Evolutionary conservation across 1,284 basidiomycete genomes (phyloP).

Genomic region (Pholiota adiposa): DNA sequence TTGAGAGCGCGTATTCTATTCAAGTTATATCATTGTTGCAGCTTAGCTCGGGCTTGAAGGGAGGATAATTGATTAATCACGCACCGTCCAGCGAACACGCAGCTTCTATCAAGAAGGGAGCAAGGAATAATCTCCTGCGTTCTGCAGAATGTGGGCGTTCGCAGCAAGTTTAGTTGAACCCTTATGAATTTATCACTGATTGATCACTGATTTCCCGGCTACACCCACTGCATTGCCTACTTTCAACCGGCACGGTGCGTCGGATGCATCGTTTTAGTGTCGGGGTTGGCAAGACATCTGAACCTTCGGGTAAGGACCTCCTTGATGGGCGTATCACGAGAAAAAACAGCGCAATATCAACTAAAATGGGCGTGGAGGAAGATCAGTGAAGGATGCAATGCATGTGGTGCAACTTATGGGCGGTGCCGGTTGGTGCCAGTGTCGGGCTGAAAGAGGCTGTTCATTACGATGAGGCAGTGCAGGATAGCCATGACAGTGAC

Average conservation of each 20-base stretch:
- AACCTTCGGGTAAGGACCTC: background rate
- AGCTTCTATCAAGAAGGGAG: background rate
- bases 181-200: background rate
- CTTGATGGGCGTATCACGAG: background rate
- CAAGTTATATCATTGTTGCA: background rate
- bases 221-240: background rate
- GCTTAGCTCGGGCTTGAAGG: background rate
- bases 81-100: slow-evolving; percentile 1
- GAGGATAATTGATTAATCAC: background rate
- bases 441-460: no score
- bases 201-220: background rate
- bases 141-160: background rate
- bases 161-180: background rate
- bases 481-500: no score
- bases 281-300: background rate
- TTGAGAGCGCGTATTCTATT: background rate
- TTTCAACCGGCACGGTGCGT: background rate
- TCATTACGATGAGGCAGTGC: no score
- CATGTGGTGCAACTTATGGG: background rate
- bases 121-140: background rate
- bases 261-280: background rate
- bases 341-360: background rate
- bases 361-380: background rate
- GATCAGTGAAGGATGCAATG: background rate
- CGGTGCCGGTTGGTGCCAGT: background rate